Percentiles rank a stretch among this genome's conserved stretches.
These are phyloP conservation scores for Basidiobolus meristosporus DNA, from an alignment of 371 early-diverging fungal genomes.

Conservation along the genomic window DNA sequence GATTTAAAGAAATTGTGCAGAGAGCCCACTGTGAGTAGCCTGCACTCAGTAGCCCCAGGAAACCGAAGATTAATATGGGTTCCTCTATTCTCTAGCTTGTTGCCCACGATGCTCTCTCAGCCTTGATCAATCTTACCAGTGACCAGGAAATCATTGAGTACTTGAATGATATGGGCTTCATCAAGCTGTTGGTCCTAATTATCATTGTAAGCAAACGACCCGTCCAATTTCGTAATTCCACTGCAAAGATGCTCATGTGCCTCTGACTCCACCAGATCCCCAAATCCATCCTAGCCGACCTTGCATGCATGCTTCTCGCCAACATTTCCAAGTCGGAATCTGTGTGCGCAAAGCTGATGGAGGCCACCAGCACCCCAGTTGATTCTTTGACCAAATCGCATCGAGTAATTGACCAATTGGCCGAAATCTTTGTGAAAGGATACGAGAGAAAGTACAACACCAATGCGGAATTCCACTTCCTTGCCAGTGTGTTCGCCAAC, in stretches of 20 bases:
- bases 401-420: constrained; percentile 54
- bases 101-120: constrained; percentile 64
- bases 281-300: constrained; percentile 42
- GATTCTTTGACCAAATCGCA: constrained; percentile 18
- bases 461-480: constrained; percentile 60
- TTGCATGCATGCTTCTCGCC: constrained; percentile 79
- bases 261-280: constrained; percentile 15
- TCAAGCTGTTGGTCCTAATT: constrained; percentile 35
- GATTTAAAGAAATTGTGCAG: constrained; percentile 45
- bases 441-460: constrained; percentile 58
- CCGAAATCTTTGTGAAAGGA: constrained; percentile 70
- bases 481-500: constrained; percentile 85
- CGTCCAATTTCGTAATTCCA: neutral
- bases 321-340: constrained; percentile 65
- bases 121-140: constrained; percentile 67
- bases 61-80: neutral
- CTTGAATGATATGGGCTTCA: constrained; percentile 41
- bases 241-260: constrained; percentile 1
- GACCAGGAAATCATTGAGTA: constrained; percentile 31
- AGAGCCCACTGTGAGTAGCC: constrained; percentile 39
- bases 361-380: constrained; percentile 14
- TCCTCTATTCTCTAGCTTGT: constrained; percentile 21
- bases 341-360: constrained; percentile 29
- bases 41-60: neutral
- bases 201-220: constrained; percentile 23